These are phyloP conservation scores for Saccharomycopsis olivae DNA, from an alignment of 805 yeast species.

Conservation along the genomic window DNA sequence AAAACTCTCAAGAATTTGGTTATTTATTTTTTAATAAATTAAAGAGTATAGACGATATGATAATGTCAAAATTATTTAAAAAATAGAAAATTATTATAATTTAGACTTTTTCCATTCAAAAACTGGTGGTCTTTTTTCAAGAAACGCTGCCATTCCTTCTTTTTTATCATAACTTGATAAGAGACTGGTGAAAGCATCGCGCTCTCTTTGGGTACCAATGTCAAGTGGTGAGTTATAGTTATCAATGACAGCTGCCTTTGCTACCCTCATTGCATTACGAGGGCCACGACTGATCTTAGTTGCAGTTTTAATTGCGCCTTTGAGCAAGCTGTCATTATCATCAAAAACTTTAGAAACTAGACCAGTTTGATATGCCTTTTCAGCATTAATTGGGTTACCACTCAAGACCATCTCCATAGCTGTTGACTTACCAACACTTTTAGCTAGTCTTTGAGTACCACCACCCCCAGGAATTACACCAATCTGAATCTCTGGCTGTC, in stretches of 20 bases:
- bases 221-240: slow-evolving; percentile 2
- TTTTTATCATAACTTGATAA: neutral
- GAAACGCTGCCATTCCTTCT: slow-evolving; percentile 4
- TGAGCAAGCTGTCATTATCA: slow-evolving; percentile 27
- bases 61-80: no score
- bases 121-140: neutral
- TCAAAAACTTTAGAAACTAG: slow-evolving; percentile 33
- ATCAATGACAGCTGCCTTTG: slow-evolving; percentile 34
- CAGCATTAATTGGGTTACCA: slow-evolving; percentile 34
- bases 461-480: slow-evolving; percentile 46
- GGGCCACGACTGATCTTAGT: slow-evolving; percentile 31
- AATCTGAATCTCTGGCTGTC: slow-evolving; percentile 45
- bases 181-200: neutral
- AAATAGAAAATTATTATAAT: no score
- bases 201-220: slow-evolving; percentile 2
- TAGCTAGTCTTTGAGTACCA: slow-evolving; percentile 40
- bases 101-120: slow-evolving; percentile 4
- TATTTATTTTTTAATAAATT: no score
- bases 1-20: no score
- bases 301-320: slow-evolving; percentile 36
- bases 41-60: no score
- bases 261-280: slow-evolving; percentile 34
- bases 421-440: slow-evolving; percentile 37
- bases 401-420: slow-evolving; percentile 41
- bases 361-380: slow-evolving; percentile 38